A percentile compares a stretch with the other conserved stretches of the same genome.
Evolutionary conservation across 257 asterid genomes (phyloP).

Genomic region (Lantana camara): DNA sequence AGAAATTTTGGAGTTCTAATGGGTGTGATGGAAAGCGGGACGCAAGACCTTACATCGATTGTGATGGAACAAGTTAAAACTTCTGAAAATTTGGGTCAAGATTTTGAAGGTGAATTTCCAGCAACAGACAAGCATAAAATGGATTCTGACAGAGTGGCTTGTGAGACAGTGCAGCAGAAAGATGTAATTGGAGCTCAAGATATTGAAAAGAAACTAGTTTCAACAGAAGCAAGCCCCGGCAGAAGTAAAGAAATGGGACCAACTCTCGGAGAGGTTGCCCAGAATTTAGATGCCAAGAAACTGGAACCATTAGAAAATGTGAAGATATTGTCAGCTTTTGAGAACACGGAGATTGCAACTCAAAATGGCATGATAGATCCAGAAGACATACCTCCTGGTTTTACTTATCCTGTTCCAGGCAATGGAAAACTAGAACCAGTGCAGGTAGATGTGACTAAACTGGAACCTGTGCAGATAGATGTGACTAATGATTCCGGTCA

Average conservation of each 20-base stretch:
- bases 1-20: constrained; percentile 5
- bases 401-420: constrained; percentile 31
- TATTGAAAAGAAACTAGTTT: constrained; percentile 24
- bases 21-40: constrained; percentile 32
- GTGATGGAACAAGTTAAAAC: constrained; percentile 30
- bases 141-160: constrained; percentile 21
- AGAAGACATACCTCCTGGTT: constrained; percentile 33
- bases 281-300: constrained; percentile 21
- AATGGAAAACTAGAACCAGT: constrained; percentile 30
- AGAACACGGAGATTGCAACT: constrained; percentile 30
- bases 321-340: constrained; percentile 31
- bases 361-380: constrained; percentile 30
- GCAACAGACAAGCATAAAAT: constrained; percentile 20
- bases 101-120: constrained; percentile 23
- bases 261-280: constrained; percentile 23
- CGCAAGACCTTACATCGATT: constrained; percentile 29
- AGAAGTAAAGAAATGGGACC: constrained; percentile 23
- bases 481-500: constrained; percentile 32
- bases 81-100: constrained; percentile 27
- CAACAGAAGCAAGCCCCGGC: constrained; percentile 27
- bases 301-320: constrained; percentile 38
- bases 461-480: constrained; percentile 29
- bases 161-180: constrained; percentile 39
- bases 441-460: constrained; percentile 29
- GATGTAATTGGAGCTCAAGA: constrained; percentile 36